phyloP scores from a whole-genome alignment of 2,329 filamentous ascomycete genomes.

The Microascus cirrosus region DNA sequence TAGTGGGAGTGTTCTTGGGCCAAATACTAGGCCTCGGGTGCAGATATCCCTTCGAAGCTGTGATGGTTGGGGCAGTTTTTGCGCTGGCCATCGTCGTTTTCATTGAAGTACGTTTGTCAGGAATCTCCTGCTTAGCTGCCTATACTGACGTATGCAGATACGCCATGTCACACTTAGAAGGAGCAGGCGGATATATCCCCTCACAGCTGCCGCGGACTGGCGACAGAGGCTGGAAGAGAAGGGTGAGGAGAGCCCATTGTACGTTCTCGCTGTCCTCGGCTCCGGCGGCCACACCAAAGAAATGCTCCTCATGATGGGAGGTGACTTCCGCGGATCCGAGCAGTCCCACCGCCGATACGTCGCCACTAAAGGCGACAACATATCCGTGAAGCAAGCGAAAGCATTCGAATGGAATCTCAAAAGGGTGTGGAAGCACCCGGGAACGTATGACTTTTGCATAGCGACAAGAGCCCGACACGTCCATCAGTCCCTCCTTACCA shows the following conservation, averaged over 20 bases:
- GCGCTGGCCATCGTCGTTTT: background rate
- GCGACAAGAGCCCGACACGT: constrained; percentile 71
- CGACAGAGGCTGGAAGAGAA: background rate
- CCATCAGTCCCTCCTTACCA: constrained; percentile 67
- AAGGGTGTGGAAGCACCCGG: constrained; percentile 13
- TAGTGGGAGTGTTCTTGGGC: too few species aligned
- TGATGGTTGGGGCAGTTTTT: background rate
- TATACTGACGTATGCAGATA: background rate
- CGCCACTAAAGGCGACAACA: constrained; percentile 61
- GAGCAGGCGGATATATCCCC: background rate
- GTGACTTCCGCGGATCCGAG: constrained; percentile 37
- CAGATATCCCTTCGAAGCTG: background rate
- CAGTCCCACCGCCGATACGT: constrained; percentile 68
- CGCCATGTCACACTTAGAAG: background rate
- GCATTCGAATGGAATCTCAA: constrained; percentile 13
- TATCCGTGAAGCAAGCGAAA: constrained; percentile 59
- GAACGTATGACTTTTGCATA: constrained; percentile 50
- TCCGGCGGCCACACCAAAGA: constrained; percentile 92
- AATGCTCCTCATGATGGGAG: constrained; percentile 74
- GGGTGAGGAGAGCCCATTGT: background rate
- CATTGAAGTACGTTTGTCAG: background rate
- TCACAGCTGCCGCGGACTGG: background rate
- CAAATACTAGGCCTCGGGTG: too few species aligned
- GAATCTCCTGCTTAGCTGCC: background rate
- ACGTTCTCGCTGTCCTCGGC: constrained; percentile 53